Base-by-base conservation (phyloP, 208 protist genomes). In the Trypanosoma platydactyli region DNA sequence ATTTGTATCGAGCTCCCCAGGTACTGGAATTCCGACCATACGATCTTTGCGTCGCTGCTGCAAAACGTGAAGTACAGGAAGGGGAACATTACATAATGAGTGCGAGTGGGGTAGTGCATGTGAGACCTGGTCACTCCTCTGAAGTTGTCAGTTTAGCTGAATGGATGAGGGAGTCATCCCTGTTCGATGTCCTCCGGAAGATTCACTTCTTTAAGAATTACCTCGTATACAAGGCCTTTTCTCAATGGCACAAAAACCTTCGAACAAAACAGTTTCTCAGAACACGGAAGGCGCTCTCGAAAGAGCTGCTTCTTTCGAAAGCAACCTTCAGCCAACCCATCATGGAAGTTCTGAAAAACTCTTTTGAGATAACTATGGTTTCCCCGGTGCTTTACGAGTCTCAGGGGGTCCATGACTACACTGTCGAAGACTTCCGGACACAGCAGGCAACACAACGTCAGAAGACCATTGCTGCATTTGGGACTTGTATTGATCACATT, bases 31-130 rank as follows among this genome's bases (percentile, higher is more conserved):
- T 97, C 56, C 81, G 91, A 40, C 96, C 96, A 4, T 98, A 98
- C 71, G 90, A 97, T 56, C 76, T 97, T 41, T 67, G 79, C 51
- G 94, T 98, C 13, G 88, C 92, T 33, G 62, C 80, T 6, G 72
- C 78, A 84, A 66, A 90, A 76, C 20, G 76, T 38, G 81, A 79
- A 50, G 53, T 78, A 12, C 77, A 92, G 58, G 78, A 97, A 20
- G 70, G 76, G 0, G 93, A 98, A 66, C 91, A 98, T 64, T 98
- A 97, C 64, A 92, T 97, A 55, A 92, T 98, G 77, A 97, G 91
- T 44, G 85, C 90, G 7, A 95, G 87, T 1, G 95, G 96, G 29
- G 89, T 97, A 22, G 96, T 98, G 12, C 95, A 98, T 70, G 81
- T 98, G 24, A 58, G 76, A 15, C 94, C 94, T 22, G 84, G 88